Base-by-base conservation (phyloP, 345 rosid species). In the Camelina laxa region DNA sequence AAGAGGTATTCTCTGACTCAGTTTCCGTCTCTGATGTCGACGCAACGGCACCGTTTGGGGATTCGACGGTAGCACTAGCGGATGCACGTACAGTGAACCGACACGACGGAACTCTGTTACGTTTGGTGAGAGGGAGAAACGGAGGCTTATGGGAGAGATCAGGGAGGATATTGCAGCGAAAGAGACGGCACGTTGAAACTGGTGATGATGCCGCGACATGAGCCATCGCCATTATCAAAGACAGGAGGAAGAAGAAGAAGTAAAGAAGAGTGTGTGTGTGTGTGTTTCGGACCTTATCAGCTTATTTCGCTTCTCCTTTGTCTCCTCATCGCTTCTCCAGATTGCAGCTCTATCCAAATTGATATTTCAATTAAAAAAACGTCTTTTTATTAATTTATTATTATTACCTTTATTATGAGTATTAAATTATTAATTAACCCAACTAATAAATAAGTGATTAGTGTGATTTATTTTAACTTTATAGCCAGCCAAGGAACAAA, bases 11-110 rank as follows among this genome's bases (percentile, higher is more conserved):
- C 20, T 47, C 51, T 27, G 30, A 27, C 49, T 33, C 36, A 7
- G 49, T 76, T 2, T 80, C 84, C 27, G 12, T 73, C 59, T 75
- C 66, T 12, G 82, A 49, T 30, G 54, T 73, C 2, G 79, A 51
- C 15, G 79, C 24, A 48, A 87, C 84, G 31, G 82, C 84, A 24
- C 95, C 97, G 59, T 89, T 85, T 3, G 83, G 73, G 15, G 90
- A 82, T 21, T 84, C 85, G 4, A 84, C 58, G 59, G 50, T 68
- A 5, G 74, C 70, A 60, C 39, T 75, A 0, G 74, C 74, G 64
- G 82, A 65, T 64, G 80, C 82, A 15, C 76, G 80, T 36, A 80
- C 21, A 0, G 75, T 68, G 67, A 79, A 74, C 17, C 76, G 81
- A 60, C 21, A 54, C 22, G 76, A 58, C 0, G 63, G 17, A 11